These are phyloP conservation scores for Asterochloris sp. DNA, from an alignment of 139 green algal species.

Conservation along the genomic window DNA sequence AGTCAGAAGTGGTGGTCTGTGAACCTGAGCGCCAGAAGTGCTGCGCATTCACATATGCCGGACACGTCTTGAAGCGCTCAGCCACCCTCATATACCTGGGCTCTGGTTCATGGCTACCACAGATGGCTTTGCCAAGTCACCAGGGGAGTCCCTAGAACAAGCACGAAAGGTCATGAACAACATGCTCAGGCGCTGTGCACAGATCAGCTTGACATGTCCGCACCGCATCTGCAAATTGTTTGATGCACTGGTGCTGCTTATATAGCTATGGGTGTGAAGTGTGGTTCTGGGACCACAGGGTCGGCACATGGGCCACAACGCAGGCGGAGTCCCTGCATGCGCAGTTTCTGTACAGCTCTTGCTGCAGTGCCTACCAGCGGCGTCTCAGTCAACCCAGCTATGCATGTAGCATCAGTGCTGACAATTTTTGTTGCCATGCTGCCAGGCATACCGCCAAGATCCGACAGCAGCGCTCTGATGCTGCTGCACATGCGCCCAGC, in stretches of 20 bases:
- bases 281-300: neutral
- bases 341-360: neutral
- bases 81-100: neutral
- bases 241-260: neutral
- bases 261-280: neutral
- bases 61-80: neutral
- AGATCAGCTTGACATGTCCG: neutral
- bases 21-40: neutral
- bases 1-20: neutral
- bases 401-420: too few relatives aligned
- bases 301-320: too few relatives aligned
- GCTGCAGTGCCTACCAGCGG: too few relatives aligned
- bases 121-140: neutral
- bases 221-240: neutral
- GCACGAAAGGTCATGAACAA: neutral
- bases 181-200: neutral
- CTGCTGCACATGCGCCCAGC: too few relatives aligned
- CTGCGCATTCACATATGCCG: neutral
- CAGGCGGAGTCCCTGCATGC: neutral
- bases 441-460: too few relatives aligned
- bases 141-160: neutral
- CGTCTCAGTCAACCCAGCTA: too few relatives aligned
- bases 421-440: too few relatives aligned
- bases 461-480: too few relatives aligned
- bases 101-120: neutral